Evolutionary conservation across 225 moss, liverwort and hornwort genomes (phyloP).

Genomic region (Antitrichia curtipendula): DNA sequence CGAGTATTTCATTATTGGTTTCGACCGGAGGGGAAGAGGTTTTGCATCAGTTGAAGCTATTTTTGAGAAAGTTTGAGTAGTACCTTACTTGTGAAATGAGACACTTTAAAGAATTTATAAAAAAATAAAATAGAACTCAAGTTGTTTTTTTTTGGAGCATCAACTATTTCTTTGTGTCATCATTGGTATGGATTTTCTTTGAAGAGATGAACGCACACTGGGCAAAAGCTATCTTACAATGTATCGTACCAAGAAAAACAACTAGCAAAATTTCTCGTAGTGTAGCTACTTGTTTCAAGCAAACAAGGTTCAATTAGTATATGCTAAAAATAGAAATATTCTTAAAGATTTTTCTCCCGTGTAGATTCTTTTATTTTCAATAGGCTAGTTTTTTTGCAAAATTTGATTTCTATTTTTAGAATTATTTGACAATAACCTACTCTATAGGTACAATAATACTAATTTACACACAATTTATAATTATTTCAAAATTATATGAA

Average conservation of each 20-base stretch:
- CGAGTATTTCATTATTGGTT: too few relatives aligned
- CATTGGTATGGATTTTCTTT: too few relatives aligned
- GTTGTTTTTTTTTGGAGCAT: not conserved
- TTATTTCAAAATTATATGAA: too few relatives aligned
- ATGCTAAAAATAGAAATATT: not conserved
- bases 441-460: too few relatives aligned
- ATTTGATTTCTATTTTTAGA: not conserved
- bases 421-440: rapidly evolving
- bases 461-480: too few relatives aligned
- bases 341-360: rapidly evolving
- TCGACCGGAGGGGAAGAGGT: not conserved
- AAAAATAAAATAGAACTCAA: too few relatives aligned
- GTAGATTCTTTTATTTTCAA: not conserved
- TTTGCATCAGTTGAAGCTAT: not conserved
- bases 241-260: too few relatives aligned
- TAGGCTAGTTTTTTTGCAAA: rapidly evolving
- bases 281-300: not conserved
- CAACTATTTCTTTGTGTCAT: not conserved
- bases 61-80: not conserved
- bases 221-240: not conserved
- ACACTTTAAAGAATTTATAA: not conserved
- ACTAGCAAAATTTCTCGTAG: rapidly evolving
- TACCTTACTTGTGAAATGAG: not conserved
- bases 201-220: rapidly evolving
- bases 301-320: not conserved